Percentiles rank a stretch among this genome's conserved stretches.
phyloP scores from a whole-genome alignment of 768 basidiomycete genomes.

The Tephrocybe rancida region DNA sequence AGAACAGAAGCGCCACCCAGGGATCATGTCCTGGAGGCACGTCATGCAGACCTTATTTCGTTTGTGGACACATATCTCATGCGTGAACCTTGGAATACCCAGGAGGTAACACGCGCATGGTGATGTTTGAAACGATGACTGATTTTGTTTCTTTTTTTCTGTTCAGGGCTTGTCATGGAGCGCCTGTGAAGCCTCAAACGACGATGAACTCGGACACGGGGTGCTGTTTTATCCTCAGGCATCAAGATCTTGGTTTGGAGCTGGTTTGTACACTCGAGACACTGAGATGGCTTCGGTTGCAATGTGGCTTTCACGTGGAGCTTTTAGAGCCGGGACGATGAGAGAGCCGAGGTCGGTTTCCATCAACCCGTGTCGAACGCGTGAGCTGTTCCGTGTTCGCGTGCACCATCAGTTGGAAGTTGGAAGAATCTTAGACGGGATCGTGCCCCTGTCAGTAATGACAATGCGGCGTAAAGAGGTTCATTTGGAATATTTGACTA shows the following conservation, averaged over 20 bases:
- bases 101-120: conserved; percentile 38
- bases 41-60: conserved; percentile 50
- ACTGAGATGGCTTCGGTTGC: conserved; percentile 49
- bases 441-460: conserved; percentile 44
- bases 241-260: conserved; percentile 24
- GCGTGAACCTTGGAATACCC: conserved; percentile 30
- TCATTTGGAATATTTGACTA: conserved; percentile 72
- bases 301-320: conserved; percentile 50
- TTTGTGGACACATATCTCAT: conserved; percentile 55
- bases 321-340: conserved; percentile 28
- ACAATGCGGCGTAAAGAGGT: conserved; percentile 47
- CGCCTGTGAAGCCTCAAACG: conserved; percentile 36
- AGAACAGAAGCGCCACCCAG: conserved; percentile 10
- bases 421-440: conserved; percentile 47
- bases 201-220: conserved; percentile 60
- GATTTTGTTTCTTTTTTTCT: neutral
- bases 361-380: conserved; percentile 32
- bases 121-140: conserved; percentile 11
- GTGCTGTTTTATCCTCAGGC: conserved; percentile 37
- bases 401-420: conserved; percentile 46
- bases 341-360: conserved; percentile 31
- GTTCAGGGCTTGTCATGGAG: conserved; percentile 33
- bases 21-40: conserved; percentile 9
- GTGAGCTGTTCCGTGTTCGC: conserved; percentile 41
- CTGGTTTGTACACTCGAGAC: conserved; percentile 45